Evolutionary conservation across 78 protist species (phyloP).

Genomic region (Planoprotostelium fungivorum): DNA sequence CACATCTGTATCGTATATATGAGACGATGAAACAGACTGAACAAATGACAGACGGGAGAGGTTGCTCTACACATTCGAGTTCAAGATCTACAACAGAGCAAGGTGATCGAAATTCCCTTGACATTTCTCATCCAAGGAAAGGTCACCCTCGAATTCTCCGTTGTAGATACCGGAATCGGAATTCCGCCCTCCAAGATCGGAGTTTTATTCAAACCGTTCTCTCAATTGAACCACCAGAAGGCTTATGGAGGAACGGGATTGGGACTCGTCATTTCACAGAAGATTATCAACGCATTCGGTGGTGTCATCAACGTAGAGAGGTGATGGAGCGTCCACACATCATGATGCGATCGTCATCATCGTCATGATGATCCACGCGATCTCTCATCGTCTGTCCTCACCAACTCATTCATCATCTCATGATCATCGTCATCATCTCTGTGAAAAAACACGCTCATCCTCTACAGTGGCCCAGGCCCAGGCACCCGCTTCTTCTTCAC

Average conservation of each 20-base stretch:
- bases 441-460: background rate
- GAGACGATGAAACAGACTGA: background rate
- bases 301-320: conserved; percentile 51
- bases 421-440: no score
- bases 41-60: background rate
- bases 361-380: no score
- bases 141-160: conserved; percentile 47
- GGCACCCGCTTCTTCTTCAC: background rate
- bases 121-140: no score
- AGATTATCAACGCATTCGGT: conserved; percentile 48
- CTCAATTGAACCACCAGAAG: conserved; percentile 31
- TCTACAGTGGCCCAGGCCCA: background rate
- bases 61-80: background rate
- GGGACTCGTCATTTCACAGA: conserved; percentile 51
- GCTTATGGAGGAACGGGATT: conserved; percentile 71
- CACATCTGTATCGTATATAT: background rate
- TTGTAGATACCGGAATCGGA: conserved; percentile 71
- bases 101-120: no score
- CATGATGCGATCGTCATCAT: no score
- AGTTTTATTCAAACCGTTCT: conserved; percentile 56
- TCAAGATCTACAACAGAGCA: background rate
- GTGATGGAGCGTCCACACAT: no score
- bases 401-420: no score
- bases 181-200: conserved; percentile 25
- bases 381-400: no score